Evolutionary conservation across 371 early-diverging fungal genomes (phyloP).

Genomic region (Choanephora cucurbitarum): DNA sequence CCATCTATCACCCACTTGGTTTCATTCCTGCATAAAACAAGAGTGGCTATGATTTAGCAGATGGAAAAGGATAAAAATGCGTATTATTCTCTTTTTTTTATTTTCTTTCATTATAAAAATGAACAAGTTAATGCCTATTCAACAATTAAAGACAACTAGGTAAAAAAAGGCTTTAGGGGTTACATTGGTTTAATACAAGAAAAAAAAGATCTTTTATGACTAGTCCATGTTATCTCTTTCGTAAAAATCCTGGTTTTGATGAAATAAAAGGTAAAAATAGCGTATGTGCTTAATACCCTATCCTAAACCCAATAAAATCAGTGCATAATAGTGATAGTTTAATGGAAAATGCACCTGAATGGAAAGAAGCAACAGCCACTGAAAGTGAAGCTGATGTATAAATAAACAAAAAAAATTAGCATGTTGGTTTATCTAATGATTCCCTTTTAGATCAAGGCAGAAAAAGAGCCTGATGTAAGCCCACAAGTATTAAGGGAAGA

Average conservation of each 20-base stretch:
- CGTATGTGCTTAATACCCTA: no score
- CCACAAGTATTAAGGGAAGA: slow-evolving; percentile 15
- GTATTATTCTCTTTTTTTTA: no score
- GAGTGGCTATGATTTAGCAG: background rate
- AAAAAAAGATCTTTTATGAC: slow-evolving; percentile 1
- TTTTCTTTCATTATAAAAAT: no score
- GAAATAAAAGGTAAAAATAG: slow-evolving; percentile 3
- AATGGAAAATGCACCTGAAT: slow-evolving; percentile 19
- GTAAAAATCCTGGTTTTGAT: slow-evolving; percentile 10
- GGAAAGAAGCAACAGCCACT: slow-evolving; percentile 18
- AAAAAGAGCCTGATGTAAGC: slow-evolving; percentile 8
- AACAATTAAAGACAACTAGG: no score
- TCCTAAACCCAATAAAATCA: slow-evolving; percentile 7
- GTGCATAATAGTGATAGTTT: slow-evolving; percentile 10
- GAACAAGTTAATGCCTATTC: no score
- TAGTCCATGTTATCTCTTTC: background rate
- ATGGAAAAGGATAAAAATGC: background rate
- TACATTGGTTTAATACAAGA: no score
- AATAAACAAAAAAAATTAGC: background rate
- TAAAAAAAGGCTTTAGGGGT: no score
- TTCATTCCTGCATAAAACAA: background rate
- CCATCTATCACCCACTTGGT: background rate
- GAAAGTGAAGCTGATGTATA: slow-evolving; percentile 27
- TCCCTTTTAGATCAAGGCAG: slow-evolving; percentile 18
- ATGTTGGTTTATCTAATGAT: background rate